These are phyloP conservation scores for Sordariomycetes sp. DNA, from an alignment of 2,329 filamentous ascomycete genomes.

Conservation along the genomic window DNA sequence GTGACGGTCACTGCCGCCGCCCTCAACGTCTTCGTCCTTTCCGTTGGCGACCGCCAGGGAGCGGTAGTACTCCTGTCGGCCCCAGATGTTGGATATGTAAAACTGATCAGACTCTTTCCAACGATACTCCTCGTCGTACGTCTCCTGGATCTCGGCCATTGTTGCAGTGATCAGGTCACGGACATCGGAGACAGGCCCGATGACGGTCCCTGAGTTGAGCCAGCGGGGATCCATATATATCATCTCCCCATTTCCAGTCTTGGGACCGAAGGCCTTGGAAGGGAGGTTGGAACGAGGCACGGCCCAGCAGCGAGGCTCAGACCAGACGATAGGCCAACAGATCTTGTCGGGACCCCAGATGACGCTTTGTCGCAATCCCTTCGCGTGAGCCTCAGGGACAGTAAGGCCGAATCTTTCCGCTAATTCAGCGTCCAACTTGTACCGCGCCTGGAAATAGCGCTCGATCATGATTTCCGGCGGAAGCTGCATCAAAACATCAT, in stretches of 20 bases:
- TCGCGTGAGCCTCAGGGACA: constrained; percentile 16
- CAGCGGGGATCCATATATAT: constrained; percentile 24
- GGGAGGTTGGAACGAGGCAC: constrained; percentile 24
- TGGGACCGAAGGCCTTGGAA: constrained; percentile 22
- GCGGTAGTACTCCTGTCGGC: constrained; percentile 30
- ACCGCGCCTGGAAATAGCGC: constrained; percentile 47
- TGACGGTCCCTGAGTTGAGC: constrained; percentile 36
- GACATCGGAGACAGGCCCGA: constrained; percentile 25
- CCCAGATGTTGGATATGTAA: constrained; percentile 32
- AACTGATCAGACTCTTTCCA: constrained; percentile 30
- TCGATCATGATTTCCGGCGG: constrained; percentile 53
- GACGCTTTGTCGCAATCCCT: constrained; percentile 25
- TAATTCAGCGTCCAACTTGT: constrained; percentile 43
- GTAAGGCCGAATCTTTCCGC: constrained; percentile 35
- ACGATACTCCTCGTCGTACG: constrained; percentile 14
- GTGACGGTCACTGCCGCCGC: constrained; percentile 10
- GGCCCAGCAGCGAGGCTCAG: constrained; percentile 28
- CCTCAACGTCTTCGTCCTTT: constrained; percentile 10
- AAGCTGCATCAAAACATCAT: constrained; percentile 57
- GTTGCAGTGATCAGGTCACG: constrained; percentile 15
- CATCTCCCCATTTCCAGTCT: constrained; percentile 20
- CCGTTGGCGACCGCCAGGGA: constrained; percentile 12
- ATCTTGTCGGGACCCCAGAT: constrained; percentile 36
- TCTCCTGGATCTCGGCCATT: constrained; percentile 12
- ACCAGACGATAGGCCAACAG: constrained; percentile 27